Percentiles rank a stretch among this genome's conserved stretches.
These are phyloP conservation scores for Medicago lupulina DNA, from an alignment of 306 rosid genomes.

Conservation along the genomic window DNA sequence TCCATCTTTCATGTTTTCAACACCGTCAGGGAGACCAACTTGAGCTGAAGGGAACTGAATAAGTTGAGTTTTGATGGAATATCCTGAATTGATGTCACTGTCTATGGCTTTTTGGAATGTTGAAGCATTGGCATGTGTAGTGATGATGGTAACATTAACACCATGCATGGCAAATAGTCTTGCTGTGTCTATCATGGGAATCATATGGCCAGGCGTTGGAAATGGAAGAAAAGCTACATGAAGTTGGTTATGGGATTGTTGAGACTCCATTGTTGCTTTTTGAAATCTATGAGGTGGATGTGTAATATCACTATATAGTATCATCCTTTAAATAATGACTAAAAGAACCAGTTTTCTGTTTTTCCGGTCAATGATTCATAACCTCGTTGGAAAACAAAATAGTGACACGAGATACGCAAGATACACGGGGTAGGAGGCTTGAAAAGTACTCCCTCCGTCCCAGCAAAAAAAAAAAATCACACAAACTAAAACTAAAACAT, in stretches of 20 bases:
- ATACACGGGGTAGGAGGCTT: too few species aligned
- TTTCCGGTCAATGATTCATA: too few species aligned
- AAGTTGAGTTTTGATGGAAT: constrained; percentile 25
- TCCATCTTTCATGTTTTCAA: constrained; percentile 21
- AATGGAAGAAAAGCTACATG: constrained; percentile 35
- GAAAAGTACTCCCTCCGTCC: too few species aligned
- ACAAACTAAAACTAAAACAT: too few species aligned
- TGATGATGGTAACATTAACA: constrained; percentile 35
- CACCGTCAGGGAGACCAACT: constrained; percentile 35
- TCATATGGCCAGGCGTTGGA: constrained; percentile 46
- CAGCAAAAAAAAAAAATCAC: too few species aligned
- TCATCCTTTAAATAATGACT: too few species aligned
- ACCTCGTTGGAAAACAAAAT: too few species aligned
- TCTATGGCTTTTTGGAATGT: constrained; percentile 41
- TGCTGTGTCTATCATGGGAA: constrained; percentile 41
- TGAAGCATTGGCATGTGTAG: constrained; percentile 43
- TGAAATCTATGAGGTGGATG: too few species aligned
- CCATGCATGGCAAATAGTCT: constrained; percentile 47
- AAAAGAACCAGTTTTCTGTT: too few species aligned
- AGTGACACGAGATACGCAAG: too few species aligned
- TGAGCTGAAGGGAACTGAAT: neutral
- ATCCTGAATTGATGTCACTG: constrained; percentile 26
- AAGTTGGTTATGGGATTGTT: neutral
- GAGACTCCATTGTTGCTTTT: neutral
- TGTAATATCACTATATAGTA: too few species aligned